These are phyloP conservation scores for Trichoderma endophyticum DNA, from an alignment of 2,329 filamentous ascomycete species.

Conservation along the genomic window DNA sequence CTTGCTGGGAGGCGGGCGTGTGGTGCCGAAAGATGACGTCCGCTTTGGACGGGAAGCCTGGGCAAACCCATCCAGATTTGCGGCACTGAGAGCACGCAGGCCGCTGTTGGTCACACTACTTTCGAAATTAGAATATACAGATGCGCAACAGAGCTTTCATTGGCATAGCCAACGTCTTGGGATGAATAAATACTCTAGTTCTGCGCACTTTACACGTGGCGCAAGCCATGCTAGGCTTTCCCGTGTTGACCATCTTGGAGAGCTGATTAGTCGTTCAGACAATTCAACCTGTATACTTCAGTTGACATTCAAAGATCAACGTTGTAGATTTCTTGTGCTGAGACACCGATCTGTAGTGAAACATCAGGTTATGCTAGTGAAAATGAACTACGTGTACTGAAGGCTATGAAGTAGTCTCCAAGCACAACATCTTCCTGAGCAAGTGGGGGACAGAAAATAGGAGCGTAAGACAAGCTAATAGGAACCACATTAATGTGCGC, in stretches of 20 bases:
- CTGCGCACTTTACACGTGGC: conserved; percentile 24
- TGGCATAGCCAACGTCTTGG: background rate
- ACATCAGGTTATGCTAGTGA: background rate
- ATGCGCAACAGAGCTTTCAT: background rate
- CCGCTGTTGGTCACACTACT: conserved; percentile 22
- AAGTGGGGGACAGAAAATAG: background rate
- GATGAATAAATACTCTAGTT: conserved; percentile 21
- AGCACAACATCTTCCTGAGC: background rate
- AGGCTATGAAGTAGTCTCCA: background rate
- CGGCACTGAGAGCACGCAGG: conserved; percentile 23
- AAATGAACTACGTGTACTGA: background rate
- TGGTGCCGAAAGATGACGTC: conserved; percentile 21
- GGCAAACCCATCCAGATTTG: conserved; percentile 22
- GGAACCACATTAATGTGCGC: background rate
- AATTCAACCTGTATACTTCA: background rate
- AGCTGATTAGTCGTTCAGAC: background rate
- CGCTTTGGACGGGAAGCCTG: conserved; percentile 13
- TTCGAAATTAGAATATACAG: background rate
- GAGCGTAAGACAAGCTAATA: background rate
- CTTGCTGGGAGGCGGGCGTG: background rate
- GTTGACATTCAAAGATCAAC: background rate
- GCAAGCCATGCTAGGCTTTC: conserved; percentile 24
- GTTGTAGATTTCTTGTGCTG: background rate
- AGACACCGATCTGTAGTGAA: background rate
- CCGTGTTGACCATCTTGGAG: conserved; percentile 7